Conservation (phyloP, 2,329 filamentous ascomycete genomes). For the Monosporascus sp. region DNA sequence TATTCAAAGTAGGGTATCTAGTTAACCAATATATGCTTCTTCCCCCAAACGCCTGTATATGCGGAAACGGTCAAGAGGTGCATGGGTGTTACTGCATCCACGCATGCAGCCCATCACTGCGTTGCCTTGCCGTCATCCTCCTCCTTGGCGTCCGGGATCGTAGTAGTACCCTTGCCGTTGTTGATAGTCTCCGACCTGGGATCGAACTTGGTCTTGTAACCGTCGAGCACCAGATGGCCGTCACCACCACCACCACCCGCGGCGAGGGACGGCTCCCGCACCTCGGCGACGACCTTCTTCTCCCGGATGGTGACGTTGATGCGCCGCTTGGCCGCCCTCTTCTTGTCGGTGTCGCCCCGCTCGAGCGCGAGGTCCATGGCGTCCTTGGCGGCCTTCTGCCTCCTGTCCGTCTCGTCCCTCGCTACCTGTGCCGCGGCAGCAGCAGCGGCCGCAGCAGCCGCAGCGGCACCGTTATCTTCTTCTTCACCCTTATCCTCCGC, state of each 20-base stretch:
- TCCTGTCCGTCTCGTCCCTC: slow-evolving; percentile 39
- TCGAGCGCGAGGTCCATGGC: slow-evolving; percentile 25
- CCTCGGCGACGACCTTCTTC: slow-evolving; percentile 38
- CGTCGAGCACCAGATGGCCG: slow-evolving; percentile 43
- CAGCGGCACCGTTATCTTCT: slow-evolving; percentile 7
- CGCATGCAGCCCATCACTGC: too few relatives aligned
- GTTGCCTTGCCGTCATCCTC: too few relatives aligned
- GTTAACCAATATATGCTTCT: background rate
- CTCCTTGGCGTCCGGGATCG: background rate
- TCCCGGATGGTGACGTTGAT: slow-evolving; percentile 48
- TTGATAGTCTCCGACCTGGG: slow-evolving; percentile 15
- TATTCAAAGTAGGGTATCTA: slow-evolving; percentile 3
- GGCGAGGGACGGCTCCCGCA: slow-evolving; percentile 33
- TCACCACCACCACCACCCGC: slow-evolving; percentile 33
- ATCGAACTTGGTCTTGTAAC: slow-evolving; percentile 41
- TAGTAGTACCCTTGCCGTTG: slow-evolving; percentile 10
- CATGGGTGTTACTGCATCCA: too few relatives aligned
- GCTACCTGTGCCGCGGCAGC: slow-evolving; percentile 30
- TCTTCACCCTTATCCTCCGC: slow-evolving; percentile 10
- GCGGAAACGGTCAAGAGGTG: background rate
- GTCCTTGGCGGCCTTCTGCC: slow-evolving; percentile 19
- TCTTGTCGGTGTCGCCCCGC: slow-evolving; percentile 20
- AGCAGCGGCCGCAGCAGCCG: slow-evolving; percentile 1
- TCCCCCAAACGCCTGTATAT: slow-evolving; percentile 9
- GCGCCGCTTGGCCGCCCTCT: slow-evolving; percentile 30